Conservation (phyloP, 495 filamentous ascomycete genomes). For the Penicillium cataractarum region DNA sequence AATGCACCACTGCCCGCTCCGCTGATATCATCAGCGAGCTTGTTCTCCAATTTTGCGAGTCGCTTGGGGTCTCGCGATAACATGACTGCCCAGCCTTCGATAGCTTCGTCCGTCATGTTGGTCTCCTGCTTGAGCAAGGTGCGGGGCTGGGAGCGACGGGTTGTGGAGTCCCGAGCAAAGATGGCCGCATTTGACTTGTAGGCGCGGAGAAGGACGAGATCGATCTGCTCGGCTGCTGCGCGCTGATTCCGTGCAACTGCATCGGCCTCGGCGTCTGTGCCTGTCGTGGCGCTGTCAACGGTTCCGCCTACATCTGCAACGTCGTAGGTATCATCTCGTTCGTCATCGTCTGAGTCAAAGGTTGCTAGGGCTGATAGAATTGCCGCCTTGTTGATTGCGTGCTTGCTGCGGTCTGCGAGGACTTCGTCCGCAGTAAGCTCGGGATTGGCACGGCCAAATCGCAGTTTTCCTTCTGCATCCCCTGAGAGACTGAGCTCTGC, state of each 20-base stretch:
- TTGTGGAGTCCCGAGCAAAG: constrained; percentile 70
- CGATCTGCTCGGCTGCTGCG: constrained; percentile 39
- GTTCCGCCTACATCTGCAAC: constrained; percentile 86
- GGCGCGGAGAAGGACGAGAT: constrained; percentile 63
- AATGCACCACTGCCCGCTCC: constrained; percentile 30
- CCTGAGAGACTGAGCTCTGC: constrained; percentile 62
- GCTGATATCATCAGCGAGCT: constrained; percentile 62
- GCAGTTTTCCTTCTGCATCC: constrained; percentile 60
- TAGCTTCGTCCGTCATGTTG: constrained; percentile 88
- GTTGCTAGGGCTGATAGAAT: constrained; percentile 89
- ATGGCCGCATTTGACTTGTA: constrained; percentile 63
- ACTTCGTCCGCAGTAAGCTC: constrained; percentile 66
- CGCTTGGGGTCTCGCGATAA: constrained; percentile 68
- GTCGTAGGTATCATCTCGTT: constrained; percentile 97
- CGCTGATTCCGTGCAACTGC: constrained; percentile 38
- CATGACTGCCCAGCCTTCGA: constrained; percentile 95
- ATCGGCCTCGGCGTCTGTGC: constrained; percentile 44
- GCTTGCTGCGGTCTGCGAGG: constrained; percentile 54
- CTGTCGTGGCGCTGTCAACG: constrained; percentile 60
- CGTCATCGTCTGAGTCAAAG: constrained; percentile 94
- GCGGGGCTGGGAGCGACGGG: constrained; percentile 64
- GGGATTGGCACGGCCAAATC: constrained; percentile 72
- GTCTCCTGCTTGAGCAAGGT: constrained; percentile 71
- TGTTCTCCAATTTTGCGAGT: constrained; percentile 65
- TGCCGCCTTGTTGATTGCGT: constrained; percentile 74